phyloP scores from a whole-genome alignment of 176 grass and related monocot genomes.

The Oryza rufipogon region DNA sequence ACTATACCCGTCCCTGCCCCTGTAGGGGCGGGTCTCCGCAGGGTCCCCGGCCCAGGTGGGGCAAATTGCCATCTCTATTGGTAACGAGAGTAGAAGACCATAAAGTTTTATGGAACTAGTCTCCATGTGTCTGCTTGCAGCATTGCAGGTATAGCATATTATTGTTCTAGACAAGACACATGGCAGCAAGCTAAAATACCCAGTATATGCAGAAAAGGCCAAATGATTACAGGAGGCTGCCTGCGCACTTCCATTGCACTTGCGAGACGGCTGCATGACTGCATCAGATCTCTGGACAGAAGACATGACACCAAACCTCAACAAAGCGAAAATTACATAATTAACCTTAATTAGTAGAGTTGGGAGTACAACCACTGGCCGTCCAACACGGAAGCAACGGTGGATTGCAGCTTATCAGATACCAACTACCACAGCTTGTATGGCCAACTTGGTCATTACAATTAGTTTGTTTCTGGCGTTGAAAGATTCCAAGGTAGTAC shows the following conservation, averaged over 20 bases:
- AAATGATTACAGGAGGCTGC: not conserved
- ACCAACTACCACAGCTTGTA: not conserved
- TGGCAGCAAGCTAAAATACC: not conserved
- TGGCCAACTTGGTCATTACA: not conserved
- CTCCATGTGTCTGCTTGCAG: not conserved
- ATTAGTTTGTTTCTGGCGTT: not conserved
- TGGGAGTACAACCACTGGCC: not conserved
- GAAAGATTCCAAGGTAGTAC: constrained; percentile 38
- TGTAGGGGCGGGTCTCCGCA: too few relatives aligned
- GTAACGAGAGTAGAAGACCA: not conserved
- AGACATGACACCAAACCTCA: not conserved
- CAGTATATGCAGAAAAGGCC: constrained; percentile 5
- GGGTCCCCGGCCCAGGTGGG: too few relatives aligned
- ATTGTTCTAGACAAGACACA: constrained; percentile 11
- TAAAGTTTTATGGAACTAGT: not conserved
- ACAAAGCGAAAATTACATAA: not conserved
- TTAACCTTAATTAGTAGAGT: not conserved
- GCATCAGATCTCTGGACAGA: not conserved
- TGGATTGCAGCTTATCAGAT: not conserved
- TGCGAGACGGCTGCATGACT: not conserved
- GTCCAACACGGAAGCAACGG: not conserved
- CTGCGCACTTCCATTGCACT: constrained; percentile 10
- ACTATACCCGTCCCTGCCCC: too few relatives aligned
- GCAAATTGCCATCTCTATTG: too few relatives aligned
- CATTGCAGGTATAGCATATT: not conserved